Percentiles rank a stretch among this genome's conserved stretches.
Evolutionary conservation across 257 asterid genomes (phyloP).

Genomic region (Solanum sitiens): DNA sequence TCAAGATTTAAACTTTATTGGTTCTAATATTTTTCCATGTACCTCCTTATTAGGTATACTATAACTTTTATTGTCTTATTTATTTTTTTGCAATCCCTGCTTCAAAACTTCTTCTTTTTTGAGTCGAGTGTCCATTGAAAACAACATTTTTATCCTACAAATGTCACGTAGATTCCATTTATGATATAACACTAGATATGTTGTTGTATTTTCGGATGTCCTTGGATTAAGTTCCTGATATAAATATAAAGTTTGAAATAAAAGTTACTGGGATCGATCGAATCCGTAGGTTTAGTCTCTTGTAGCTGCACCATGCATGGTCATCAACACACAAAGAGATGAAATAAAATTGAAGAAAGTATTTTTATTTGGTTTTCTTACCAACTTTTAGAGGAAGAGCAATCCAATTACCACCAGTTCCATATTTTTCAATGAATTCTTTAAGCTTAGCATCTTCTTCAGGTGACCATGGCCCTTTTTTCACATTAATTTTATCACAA

Average conservation of each 20-base stretch:
- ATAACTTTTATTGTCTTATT: not conserved
- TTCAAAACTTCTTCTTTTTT: not conserved
- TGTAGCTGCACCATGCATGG: no score
- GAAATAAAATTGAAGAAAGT: no score
- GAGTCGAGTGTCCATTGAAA: not conserved
- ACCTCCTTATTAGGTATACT: not conserved
- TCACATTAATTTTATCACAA: conserved; percentile 13
- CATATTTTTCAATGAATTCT: conserved; percentile 10
- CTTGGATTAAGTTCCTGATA: not conserved
- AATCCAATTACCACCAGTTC: conserved; percentile 12
- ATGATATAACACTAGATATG: not conserved
- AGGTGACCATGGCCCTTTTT: conserved; percentile 18
- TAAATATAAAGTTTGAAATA: not conserved
- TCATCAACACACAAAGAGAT: no score
- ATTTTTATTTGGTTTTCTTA: not conserved
- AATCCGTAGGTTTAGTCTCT: not conserved
- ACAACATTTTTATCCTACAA: not conserved
- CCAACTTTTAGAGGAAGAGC: conserved; percentile 15
- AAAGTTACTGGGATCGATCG: not conserved
- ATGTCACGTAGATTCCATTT: not conserved
- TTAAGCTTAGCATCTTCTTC: conserved; percentile 18
- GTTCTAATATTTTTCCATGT: not conserved
- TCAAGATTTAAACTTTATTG: not conserved
- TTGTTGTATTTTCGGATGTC: not conserved
- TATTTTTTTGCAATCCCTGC: not conserved